Base-by-base conservation (phyloP, 2,329 filamentous ascomycete species). In the Penicillium janthinellum region DNA sequence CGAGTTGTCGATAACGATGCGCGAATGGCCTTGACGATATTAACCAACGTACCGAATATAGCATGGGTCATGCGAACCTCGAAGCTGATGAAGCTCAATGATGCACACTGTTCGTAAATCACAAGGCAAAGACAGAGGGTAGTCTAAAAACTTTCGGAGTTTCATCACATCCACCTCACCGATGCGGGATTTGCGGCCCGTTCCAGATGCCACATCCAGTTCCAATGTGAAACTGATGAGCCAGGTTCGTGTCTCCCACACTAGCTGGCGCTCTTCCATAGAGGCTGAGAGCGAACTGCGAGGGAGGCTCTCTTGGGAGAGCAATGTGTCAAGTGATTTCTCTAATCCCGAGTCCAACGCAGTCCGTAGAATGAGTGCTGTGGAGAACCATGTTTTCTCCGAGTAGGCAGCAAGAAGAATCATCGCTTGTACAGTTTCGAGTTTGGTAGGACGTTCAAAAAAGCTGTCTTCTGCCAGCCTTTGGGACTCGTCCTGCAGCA, bases 351-450 rank as follows among this genome's bases (percentile, higher is more conserved):
- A 72, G 54, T 75, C 73, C 17, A 75, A 55, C 2, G 73, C 73
- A 0, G 73, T 75, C 17, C 73, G 71, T 20, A 75, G 61, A 54
- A 75, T 75, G 8, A 75, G 67, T 6, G 73, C 73, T 1, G 71
- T 75, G 0, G 73, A 75, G 49, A 75, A 75, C 73, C 73, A 75
- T 1, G 73, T 73, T 38, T 75, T 75, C 53, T 75, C 73, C 0
- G 73, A 75, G 28, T 75, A 75, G 3, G 73, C 73, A 1, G 73
- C 73, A 0, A 75, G 64, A 3, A 75, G 61, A 34, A 75, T 72
- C 73, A 75, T 75, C 4, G 73, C 73, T 39, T 75, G 73, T 0
- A 75, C 73, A 0, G 73, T 75, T 56, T 75, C 73, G 11, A 75
- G 64, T 48, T 74, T 75, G 0, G 73, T 75, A 1, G 73, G 73